Evolutionary conservation across 164 flowering plant species (phyloP), one percentile per base, ranked within the genome.

Genomic region (Chimonanthus praecox): DNA sequence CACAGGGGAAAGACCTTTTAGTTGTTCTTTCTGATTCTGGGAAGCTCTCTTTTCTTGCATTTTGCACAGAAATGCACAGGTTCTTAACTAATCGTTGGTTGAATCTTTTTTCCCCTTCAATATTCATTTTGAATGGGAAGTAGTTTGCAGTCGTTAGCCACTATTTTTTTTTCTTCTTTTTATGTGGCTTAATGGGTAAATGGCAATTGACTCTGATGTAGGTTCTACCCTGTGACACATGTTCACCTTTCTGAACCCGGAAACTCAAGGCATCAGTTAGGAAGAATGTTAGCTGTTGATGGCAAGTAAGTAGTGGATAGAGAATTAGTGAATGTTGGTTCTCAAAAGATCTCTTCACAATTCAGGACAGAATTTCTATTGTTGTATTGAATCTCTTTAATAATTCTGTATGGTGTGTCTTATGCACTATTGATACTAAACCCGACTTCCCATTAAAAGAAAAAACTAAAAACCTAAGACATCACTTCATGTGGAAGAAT

Each of bases 41-140:
- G 73, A 90, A 88, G 84, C 94, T 95, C 47, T 87, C 98, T 64
- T 83, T 95, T 80, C 91, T 95, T 58, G 47, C 89, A 47, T 95
- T 92, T 84, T 86, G 87, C 87, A 85, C 84, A 70, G 94, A 90
- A 85, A 92, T 95, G 97, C 94, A 89, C 89, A 95, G 99, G 99
- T 95, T 76, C 33, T 33, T 33, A 33, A 33, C 33, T 33, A 33
- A 33, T 33, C 33, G 33, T 33, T 33, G 33, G 60, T 58, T 15
- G 21, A 45, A n/a, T 67, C 16, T 64, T 64, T 50, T 43, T 49
- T 13, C 11, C n/a, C 45, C 44, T 50, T 7, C 9, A 3, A 13
- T 51, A 33, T 73, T 65, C 9, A 13, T 49, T 33, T 64, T 50
- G 67, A 44, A 15, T 5, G 6, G 21, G 62, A 80, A 50, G 65